These are phyloP conservation scores for Pythium pectinolyticum DNA, from an alignment of 352 stramenopile genomes.

Conservation along the genomic window DNA sequence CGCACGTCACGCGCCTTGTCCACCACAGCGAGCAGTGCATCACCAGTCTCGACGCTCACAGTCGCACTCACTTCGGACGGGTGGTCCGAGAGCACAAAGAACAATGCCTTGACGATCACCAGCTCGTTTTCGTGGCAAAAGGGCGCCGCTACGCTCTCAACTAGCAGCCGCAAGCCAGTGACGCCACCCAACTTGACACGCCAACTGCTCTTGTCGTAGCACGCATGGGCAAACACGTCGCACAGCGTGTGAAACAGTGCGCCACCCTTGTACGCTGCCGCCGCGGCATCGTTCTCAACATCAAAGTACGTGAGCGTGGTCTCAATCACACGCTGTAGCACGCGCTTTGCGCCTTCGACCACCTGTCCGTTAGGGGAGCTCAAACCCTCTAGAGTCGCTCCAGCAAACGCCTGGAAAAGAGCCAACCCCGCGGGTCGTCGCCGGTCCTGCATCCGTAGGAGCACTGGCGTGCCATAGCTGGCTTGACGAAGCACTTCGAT, in stretches of 20 bases:
- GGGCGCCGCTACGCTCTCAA: constrained; percentile 59
- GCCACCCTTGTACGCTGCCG: constrained; percentile 55
- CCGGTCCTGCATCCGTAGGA: constrained; percentile 35
- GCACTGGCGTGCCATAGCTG: constrained; percentile 62
- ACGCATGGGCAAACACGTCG: constrained; percentile 80
- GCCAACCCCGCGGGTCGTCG: constrained; percentile 36
- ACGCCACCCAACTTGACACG: constrained; percentile 78
- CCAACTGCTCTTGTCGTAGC: constrained; percentile 87
- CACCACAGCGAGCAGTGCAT: constrained; percentile 57
- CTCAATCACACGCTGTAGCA: constrained; percentile 57
- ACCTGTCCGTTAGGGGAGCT: constrained; percentile 62
- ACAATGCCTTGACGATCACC: constrained; percentile 78
- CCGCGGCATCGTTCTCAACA: neutral
- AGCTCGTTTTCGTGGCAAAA: constrained; percentile 89
- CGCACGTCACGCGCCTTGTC: constrained; percentile 58
- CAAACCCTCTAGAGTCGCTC: constrained; percentile 60
- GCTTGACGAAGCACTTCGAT: constrained; percentile 80
- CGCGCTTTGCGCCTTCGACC: constrained; percentile 52
- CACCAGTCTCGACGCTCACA: constrained; percentile 71
- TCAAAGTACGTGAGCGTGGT: constrained; percentile 37
- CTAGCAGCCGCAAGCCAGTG: constrained; percentile 65
- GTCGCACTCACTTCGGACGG: constrained; percentile 78
- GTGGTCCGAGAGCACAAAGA: constrained; percentile 88
- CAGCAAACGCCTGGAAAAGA: constrained; percentile 67
- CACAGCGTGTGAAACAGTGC: constrained; percentile 77